Evolutionary conservation across 768 basidiomycete species (phyloP), one percentile per base, ranked within the genome.

Genomic region (Pilatotrama ljubarskyi): DNA sequence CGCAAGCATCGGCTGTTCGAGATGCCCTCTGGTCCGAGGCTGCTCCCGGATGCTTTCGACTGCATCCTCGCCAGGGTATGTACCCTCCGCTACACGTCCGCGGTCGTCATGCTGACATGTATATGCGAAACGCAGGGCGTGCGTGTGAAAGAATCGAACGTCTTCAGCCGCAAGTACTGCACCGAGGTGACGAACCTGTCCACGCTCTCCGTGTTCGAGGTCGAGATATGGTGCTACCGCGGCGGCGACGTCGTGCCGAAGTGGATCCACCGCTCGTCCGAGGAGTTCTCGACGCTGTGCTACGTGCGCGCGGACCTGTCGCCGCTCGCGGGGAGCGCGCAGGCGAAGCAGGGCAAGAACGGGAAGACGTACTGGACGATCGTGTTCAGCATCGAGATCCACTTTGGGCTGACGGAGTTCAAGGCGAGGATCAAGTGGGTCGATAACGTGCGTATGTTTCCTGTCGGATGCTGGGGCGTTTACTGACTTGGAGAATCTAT

Each of bases 321-420:
- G 0, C 83, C 85, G 10, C 75, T 92, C 51, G 85, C 82, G 42
- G 81, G 85, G 18, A 90, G 87, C 63, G 89, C 90, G 0, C 82
- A 84, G 64, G 75, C 90, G 1, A 91, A 90, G 68, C 70, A 74
- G 5, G 84, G 88, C 1, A 82, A 73, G 64, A 81, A 79, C 46
- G 85, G 87, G 51, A 88, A 85, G 75, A 84, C 80, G 11, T 91
- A 90, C 63, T 92, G 88, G 88, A 91, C 86, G 14, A 90, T 92
- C 59, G 85, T 92, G 17, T 92, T 92, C 72, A 88, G 86, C 29
- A 85, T 92, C 29, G 90, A 91, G 69, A 90, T 92, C 55, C 89
- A 90, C 68, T 91, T 92, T 59, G 89, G 90, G 32, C 68, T 91
- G 61, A 92, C 90, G 0, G 90, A 92, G 71, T 92, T 92, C 76